phyloP scores from a whole-genome alignment of 1,284 basidiomycete genomes.

The Kalmanozyma brasiliensis region DNA sequence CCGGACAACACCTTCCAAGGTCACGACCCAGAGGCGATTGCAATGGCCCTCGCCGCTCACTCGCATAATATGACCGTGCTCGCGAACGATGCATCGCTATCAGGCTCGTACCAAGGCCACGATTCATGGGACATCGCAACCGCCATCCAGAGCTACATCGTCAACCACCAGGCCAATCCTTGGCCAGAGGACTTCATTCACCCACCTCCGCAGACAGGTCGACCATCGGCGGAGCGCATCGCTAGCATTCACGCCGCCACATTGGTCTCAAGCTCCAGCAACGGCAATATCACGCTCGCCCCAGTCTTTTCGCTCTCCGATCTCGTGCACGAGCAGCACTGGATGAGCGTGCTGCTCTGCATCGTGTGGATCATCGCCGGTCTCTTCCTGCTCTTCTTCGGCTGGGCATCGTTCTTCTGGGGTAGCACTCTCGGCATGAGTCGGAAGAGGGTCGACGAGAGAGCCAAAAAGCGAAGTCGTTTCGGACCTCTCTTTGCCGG shows the following conservation, averaged over 20 bases:
- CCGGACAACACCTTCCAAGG: slow-evolving; percentile 40
- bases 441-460: slow-evolving; percentile 20
- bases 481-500: slow-evolving; percentile 14
- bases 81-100: slow-evolving; percentile 18
- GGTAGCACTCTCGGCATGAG: slow-evolving; percentile 21
- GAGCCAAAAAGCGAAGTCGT: slow-evolving; percentile 9
- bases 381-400: slow-evolving; percentile 55
- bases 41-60: slow-evolving; percentile 36
- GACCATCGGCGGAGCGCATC: neutral
- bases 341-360: slow-evolving; percentile 49
- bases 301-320: slow-evolving; percentile 34
- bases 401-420: slow-evolving; percentile 61
- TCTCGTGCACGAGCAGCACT: slow-evolving; percentile 26
- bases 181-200: slow-evolving; percentile 24
- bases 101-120: slow-evolving; percentile 32
- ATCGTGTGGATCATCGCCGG: slow-evolving; percentile 55
- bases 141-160: slow-evolving; percentile 47
- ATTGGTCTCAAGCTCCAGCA: neutral
- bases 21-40: slow-evolving; percentile 43
- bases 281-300: neutral
- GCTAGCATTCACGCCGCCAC: slow-evolving; percentile 2
- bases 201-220: neutral
- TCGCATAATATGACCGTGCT: slow-evolving; percentile 35
- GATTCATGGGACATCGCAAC: slow-evolving; percentile 40
- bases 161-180: slow-evolving; percentile 27